phyloP scores from a whole-genome alignment of 2,329 filamentous ascomycete genomes.

The Fusarium gaditjirri region DNA sequence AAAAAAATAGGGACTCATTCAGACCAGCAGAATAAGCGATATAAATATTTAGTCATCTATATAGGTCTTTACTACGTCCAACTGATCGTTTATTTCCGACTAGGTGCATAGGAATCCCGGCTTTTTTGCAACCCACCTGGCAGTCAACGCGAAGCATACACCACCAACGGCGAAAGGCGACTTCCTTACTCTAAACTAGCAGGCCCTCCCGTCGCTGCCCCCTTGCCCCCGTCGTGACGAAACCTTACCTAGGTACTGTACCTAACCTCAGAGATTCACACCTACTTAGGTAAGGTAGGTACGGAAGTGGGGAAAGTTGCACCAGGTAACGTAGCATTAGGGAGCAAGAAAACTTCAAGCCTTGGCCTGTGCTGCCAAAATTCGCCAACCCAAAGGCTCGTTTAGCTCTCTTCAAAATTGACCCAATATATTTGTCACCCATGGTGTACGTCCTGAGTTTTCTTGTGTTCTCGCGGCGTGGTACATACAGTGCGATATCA shows the following conservation, averaged over 20 bases:
- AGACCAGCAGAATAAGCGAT: too few relatives aligned
- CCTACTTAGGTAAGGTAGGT: neutral
- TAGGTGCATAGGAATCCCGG: too few relatives aligned
- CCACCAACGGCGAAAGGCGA: neutral
- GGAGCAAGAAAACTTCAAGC: neutral
- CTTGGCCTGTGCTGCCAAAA: neutral
- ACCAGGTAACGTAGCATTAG: neutral
- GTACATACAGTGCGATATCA: slow-evolving; percentile 32
- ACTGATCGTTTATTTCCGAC: too few relatives aligned
- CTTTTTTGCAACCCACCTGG: too few relatives aligned
- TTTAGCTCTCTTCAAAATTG: neutral
- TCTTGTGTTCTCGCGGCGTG: neutral
- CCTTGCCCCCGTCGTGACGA: neutral
- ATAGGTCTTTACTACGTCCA: too few relatives aligned
- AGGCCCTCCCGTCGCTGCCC: neutral
- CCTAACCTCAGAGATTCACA: slow-evolving; percentile 20
- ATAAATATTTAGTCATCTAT: too few relatives aligned
- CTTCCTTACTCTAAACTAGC: neutral
- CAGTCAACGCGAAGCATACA: neutral
- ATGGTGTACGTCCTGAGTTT: neutral
- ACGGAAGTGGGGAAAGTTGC: slow-evolving; percentile 32
- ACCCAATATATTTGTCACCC: neutral
- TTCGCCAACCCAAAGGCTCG: neutral
- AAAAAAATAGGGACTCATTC: too few relatives aligned
- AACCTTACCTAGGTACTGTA: slow-evolving; percentile 10